These are phyloP conservation scores for Aureobasidium uvarum DNA, from an alignment of 2,329 filamentous ascomycete genomes.

Conservation along the genomic window DNA sequence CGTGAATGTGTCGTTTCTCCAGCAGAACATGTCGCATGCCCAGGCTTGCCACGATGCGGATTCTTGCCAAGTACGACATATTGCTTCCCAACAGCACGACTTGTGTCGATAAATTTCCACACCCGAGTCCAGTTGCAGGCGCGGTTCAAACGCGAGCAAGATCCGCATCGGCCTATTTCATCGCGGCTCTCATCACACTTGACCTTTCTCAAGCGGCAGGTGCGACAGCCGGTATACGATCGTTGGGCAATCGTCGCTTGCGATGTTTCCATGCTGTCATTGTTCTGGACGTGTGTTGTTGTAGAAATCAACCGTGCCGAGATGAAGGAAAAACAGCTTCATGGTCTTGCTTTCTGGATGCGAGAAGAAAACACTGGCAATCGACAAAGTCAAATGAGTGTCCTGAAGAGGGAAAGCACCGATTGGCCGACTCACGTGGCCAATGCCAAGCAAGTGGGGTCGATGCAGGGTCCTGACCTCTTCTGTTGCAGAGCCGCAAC, in stretches of 20 bases:
- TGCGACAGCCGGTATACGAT: slow-evolving; percentile 20
- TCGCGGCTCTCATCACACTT: slow-evolving; percentile 28
- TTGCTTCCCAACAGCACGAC: slow-evolving; percentile 20
- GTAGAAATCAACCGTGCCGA: not conserved
- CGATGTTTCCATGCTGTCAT: slow-evolving; percentile 22
- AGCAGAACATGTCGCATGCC: too few relatives aligned
- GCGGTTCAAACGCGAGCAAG: slow-evolving; percentile 25
- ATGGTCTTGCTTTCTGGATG: not conserved
- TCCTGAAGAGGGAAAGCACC: not conserved
- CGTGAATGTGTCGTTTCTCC: not conserved
- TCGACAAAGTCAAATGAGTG: slow-evolving; percentile 7
- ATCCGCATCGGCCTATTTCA: slow-evolving; percentile 21
- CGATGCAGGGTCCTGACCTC: too few relatives aligned
- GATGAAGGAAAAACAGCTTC: not conserved
- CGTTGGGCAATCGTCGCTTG: slow-evolving; percentile 19
- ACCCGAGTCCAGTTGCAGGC: slow-evolving; percentile 27
- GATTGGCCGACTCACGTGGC: not conserved
- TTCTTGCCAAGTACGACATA: slow-evolving; percentile 20
- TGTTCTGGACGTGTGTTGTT: not conserved
- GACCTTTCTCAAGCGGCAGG: slow-evolving; percentile 24
- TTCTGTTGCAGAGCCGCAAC: too few relatives aligned
- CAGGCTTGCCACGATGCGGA: not conserved
- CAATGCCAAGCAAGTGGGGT: too few relatives aligned
- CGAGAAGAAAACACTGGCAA: not conserved
- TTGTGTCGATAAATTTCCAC: slow-evolving; percentile 27